Base-by-base conservation (phyloP, 2,329 filamentous ascomycete species). In the Pestalotiopsis sp. region DNA sequence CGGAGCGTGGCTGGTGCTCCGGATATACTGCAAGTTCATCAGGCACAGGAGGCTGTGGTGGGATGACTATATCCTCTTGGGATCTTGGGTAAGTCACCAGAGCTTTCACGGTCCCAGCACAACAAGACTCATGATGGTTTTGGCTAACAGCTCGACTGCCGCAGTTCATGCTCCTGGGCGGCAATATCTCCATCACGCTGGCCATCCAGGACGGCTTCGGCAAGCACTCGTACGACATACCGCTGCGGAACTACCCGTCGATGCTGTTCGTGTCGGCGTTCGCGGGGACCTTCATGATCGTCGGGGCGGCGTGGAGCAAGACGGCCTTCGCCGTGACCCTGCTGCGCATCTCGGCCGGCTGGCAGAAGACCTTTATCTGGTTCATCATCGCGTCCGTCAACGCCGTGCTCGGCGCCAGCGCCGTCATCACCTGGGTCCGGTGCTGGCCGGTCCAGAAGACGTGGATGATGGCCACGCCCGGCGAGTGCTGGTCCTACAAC, bases 321-420 rank as follows among this genome's bases (percentile, higher is more conserved):
- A 81, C 79, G 0, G 80, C 80, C 1, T 81, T 82, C 66, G 80
- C 75, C 11, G 70, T 81, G 23, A 81, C 79, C 5, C 73, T 81
- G 52, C 75, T 81, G 36, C 74, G 78, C 5, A 72, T 81, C 61
- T 73, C 75, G 23, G 71, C 68, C 41, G 73, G 76, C 31, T 73
- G 75, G 71, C 68, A 75, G n/a, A 75, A 72, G 49, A 70, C 62
- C 60, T 69, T 75, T 38, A 65, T 80, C 45, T 80, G 78, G 79
- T 74, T 74, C 52, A 72, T 77, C n/a, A 77, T 81, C 49, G 25
- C 77, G 3, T 76, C 75, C 11, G 71, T 80, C 65, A 80, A 80
- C 68, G n/a, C 77, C 1, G 68, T 75, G 27, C 70, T 80, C 66
- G 71, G 72, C 0, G 60, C 76, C 4, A 74, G 72, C 45, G 72